Conservation (phyloP, 163 green algal species). For the Prototheca cutis region DNA sequence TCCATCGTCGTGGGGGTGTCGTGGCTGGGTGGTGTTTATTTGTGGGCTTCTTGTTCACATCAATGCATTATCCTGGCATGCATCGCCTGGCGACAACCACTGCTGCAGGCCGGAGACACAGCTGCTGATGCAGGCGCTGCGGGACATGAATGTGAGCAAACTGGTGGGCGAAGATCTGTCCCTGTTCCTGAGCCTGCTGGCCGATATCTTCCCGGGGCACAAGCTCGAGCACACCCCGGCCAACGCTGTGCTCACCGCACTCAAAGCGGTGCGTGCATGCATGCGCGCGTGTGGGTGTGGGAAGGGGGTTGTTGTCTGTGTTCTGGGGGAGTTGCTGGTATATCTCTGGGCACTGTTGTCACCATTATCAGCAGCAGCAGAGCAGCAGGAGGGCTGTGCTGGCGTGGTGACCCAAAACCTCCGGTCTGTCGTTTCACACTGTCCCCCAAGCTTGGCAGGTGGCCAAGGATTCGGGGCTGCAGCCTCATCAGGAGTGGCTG, state of each 20-base stretch:
- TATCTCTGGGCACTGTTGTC: too few relatives aligned
- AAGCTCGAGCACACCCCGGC: constrained; percentile 70
- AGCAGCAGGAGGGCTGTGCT: too few relatives aligned
- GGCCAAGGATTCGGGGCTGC: constrained; percentile 38
- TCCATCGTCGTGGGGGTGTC: too few relatives aligned
- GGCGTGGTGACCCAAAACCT: too few relatives aligned
- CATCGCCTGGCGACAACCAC: too few relatives aligned
- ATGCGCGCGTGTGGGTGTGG: too few relatives aligned
- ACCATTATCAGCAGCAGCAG: too few relatives aligned
- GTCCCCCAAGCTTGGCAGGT: constrained; percentile 26
- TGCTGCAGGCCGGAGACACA: constrained; percentile 1
- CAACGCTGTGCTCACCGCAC: constrained; percentile 56
- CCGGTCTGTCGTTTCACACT: too few relatives aligned
- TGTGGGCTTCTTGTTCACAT: too few relatives aligned
- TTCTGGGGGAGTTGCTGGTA: background rate
- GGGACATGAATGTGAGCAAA: constrained; percentile 98
- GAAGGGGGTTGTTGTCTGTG: constrained; percentile 35
- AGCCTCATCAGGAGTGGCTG: constrained; percentile 76
- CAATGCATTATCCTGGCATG: background rate
- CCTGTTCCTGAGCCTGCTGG: constrained; percentile 87
- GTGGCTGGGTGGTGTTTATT: too few relatives aligned
- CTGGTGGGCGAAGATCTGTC: constrained; percentile 93
- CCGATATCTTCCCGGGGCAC: constrained; percentile 84
- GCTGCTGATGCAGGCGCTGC: constrained; percentile 78
- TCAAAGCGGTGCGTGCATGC: constrained; percentile 72